These are phyloP conservation scores for Aureobasidium sp. DNA, from an alignment of 2,329 filamentous ascomycete species.

Conservation along the genomic window DNA sequence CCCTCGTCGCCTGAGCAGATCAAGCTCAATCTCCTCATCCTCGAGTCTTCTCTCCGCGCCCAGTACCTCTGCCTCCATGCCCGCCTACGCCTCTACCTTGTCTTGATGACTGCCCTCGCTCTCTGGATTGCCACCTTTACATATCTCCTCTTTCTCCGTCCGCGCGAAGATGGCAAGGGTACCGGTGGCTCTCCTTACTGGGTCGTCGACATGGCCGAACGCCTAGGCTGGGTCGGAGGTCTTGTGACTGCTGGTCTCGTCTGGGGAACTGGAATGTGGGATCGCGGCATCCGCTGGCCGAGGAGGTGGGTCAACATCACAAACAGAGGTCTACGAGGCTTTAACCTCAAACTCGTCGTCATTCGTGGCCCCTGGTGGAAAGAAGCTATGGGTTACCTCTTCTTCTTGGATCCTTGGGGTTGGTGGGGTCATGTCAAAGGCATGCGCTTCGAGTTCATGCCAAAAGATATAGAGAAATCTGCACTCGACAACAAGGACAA, in stretches of 20 bases:
- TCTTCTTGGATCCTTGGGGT: slow-evolving; percentile 27
- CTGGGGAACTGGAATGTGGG: slow-evolving; percentile 95
- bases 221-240: slow-evolving; percentile 85
- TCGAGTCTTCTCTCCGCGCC: slow-evolving; percentile 86
- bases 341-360: slow-evolving; percentile 95
- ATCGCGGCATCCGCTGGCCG: slow-evolving; percentile 89
- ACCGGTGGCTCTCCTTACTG: slow-evolving; percentile 94
- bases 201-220: slow-evolving; percentile 85
- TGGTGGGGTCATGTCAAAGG: slow-evolving; percentile 27
- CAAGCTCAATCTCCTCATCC: slow-evolving; percentile 94
- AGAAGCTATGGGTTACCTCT: slow-evolving; percentile 56
- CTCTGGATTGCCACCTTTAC: slow-evolving; percentile 79
- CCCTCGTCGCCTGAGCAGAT: slow-evolving; percentile 94
- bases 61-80: slow-evolving; percentile 89
- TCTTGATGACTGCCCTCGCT: slow-evolving; percentile 74
- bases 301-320: slow-evolving; percentile 82
- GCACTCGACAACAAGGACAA: slow-evolving; percentile 49
- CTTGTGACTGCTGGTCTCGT: slow-evolving; percentile 79
- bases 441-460: slow-evolving; percentile 31
- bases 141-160: slow-evolving; percentile 88
- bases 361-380: slow-evolving; percentile 76
- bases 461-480: slow-evolving; percentile 34
- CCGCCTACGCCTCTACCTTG: slow-evolving; percentile 82
- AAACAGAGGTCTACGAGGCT: slow-evolving; percentile 80
- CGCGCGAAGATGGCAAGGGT: slow-evolving; percentile 86